These are phyloP conservation scores for Ballota nigra DNA, from an alignment of 257 asterid genomes.

Conservation along the genomic window DNA sequence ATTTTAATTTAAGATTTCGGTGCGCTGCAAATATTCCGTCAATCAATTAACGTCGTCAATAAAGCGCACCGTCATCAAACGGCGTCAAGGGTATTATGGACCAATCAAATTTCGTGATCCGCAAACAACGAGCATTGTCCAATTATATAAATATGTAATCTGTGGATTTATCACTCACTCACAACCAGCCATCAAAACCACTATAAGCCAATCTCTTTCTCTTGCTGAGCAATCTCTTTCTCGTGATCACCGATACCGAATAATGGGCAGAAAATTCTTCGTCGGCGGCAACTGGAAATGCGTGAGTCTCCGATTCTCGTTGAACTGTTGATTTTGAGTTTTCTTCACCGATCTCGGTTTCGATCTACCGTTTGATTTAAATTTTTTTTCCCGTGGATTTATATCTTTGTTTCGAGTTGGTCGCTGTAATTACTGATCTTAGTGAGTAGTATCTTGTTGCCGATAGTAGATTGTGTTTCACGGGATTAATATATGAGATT, in stretches of 20 bases:
- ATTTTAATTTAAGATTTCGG: neutral
- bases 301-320: constrained; percentile 43
- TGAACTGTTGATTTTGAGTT: neutral
- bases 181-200: constrained; percentile 13
- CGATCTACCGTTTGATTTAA: constrained; percentile 17
- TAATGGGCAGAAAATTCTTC: constrained; percentile 89
- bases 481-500: constrained; percentile 5
- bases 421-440: constrained; percentile 8
- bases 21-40: constrained; percentile 33
- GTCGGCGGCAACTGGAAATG: constrained; percentile 99
- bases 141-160: constrained; percentile 24
- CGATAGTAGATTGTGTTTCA: neutral
- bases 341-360: constrained; percentile 10
- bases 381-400: neutral
- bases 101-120: constrained; percentile 32
- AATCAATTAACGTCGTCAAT: constrained; percentile 6
- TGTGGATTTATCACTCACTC: constrained; percentile 18
- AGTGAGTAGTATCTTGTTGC: neutral
- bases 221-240: constrained; percentile 35
- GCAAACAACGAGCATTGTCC: constrained; percentile 30
- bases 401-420: constrained; percentile 6
- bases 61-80: constrained; percentile 13
- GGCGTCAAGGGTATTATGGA: constrained; percentile 29
- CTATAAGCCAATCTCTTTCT: constrained; percentile 8
- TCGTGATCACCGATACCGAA: constrained; percentile 35